phyloP scores from a whole-genome alignment of 371 early-diverging fungal species.

The Edhazardia aedis region DNA sequence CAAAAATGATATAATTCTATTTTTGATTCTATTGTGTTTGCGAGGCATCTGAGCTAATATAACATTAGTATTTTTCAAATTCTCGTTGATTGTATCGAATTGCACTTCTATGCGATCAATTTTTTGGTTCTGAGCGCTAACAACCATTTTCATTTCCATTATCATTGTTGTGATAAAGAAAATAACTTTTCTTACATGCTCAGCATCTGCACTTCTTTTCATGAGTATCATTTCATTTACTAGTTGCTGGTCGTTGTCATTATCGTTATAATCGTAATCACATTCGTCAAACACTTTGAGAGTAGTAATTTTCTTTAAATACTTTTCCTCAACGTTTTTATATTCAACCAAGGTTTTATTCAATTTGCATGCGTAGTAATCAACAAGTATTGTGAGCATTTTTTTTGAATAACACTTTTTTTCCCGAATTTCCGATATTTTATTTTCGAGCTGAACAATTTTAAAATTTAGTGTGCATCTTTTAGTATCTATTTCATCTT shows the following conservation, averaged over 20 bases:
- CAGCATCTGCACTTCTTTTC: background rate
- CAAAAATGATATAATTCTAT: conserved; percentile 27
- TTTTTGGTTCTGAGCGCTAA: conserved; percentile 16
- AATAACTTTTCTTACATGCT: conserved; percentile 21
- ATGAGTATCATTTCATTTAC: background rate
- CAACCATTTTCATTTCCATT: conserved; percentile 29
- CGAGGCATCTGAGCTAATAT: conserved; percentile 25
- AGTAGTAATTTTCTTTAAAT: conserved; percentile 9
- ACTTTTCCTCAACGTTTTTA: conserved; percentile 14
- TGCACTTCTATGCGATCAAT: conserved; percentile 35
- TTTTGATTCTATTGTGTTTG: conserved; percentile 10
- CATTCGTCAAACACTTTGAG: conserved; percentile 5
- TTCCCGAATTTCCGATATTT: background rate
- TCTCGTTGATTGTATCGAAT: conserved; percentile 16
- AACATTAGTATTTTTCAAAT: conserved; percentile 25
- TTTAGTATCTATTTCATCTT: conserved; percentile 4
- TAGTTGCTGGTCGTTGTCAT: background rate
- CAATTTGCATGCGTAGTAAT: conserved; percentile 14
- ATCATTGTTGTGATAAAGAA: conserved; percentile 27
- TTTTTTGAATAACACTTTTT: background rate
- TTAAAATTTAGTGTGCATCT: background rate
- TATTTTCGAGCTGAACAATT: conserved; percentile 2
- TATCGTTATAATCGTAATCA: no score
- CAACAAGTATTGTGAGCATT: background rate
- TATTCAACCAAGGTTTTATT: conserved; percentile 9